Evolutionary conservation across 139 green algal genomes (phyloP).

Genomic region (Monoraphidium neglectum): DNA sequence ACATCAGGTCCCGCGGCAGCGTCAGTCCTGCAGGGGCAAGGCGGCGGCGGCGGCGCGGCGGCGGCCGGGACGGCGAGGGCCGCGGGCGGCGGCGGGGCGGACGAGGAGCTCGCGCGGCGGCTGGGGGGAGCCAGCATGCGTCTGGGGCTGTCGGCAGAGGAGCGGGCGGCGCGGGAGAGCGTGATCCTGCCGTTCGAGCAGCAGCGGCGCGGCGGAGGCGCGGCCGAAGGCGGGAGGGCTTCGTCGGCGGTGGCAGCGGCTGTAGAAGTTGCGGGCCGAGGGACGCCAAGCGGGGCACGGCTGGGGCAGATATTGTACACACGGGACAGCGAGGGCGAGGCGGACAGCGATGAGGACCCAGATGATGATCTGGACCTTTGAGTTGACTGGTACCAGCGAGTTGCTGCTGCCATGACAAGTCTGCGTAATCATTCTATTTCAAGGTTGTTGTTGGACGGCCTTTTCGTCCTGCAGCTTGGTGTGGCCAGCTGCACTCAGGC

Average conservation of each 20-base stretch:
- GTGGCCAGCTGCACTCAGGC: too few relatives aligned
- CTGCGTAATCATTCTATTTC: too few relatives aligned
- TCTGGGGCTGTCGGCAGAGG: slow-evolving; percentile 41
- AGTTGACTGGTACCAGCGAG: too few relatives aligned
- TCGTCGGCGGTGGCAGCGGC: neutral
- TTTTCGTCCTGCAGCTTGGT: too few relatives aligned
- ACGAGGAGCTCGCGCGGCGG: slow-evolving; percentile 25
- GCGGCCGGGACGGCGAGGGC: neutral
- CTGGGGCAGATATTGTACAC: slow-evolving; percentile 82
- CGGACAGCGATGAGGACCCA: slow-evolving; percentile 81
- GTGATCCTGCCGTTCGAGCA: neutral
- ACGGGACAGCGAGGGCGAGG: slow-evolving; percentile 69
- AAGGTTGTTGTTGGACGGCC: too few relatives aligned
- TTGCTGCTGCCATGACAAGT: too few relatives aligned
- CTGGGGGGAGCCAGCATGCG: slow-evolving; percentile 40
- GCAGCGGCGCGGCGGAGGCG: neutral
- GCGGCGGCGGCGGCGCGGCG: neutral
- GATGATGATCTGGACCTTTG: slow-evolving; percentile 84
- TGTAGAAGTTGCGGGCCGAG: neutral
- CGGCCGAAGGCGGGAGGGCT: neutral
- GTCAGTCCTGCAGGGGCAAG: neutral
- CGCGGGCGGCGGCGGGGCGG: neutral
- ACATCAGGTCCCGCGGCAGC: neutral
- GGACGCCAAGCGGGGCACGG: neutral
- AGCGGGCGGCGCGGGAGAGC: neutral